These are phyloP conservation scores for Cystoisospora suis DNA, from an alignment of 169 alveolate species.

Conservation along the genomic window DNA sequence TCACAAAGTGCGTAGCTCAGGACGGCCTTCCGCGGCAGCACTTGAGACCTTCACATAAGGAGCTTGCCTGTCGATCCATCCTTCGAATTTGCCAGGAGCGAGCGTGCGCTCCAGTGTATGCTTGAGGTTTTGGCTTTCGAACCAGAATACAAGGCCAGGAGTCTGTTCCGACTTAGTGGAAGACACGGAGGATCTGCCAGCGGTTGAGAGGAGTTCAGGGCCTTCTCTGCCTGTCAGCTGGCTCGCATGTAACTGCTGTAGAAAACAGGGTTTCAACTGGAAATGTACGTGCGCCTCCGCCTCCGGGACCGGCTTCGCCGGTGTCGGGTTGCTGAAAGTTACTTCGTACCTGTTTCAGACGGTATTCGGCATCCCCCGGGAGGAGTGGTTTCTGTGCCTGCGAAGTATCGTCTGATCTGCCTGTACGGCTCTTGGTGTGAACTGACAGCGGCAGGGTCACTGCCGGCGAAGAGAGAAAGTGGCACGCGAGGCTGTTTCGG, in stretches of 20 bases:
- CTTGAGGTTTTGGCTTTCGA: constrained; percentile 40
- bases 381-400: too few relatives aligned
- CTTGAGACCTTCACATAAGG: too few relatives aligned
- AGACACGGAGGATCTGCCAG: neutral
- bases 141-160: constrained; percentile 26
- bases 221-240: neutral
- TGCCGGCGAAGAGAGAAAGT: too few relatives aligned
- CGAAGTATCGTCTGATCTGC: too few relatives aligned
- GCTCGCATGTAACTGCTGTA: neutral
- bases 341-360: constrained; percentile 36
- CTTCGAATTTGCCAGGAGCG: constrained; percentile 39
- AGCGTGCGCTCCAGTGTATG: constrained; percentile 50
- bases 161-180: neutral
- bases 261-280: neutral
- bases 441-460: too few relatives aligned
- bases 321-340: constrained; percentile 61
- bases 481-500: too few relatives aligned
- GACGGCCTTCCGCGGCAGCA: too few relatives aligned
- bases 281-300: constrained; percentile 65
- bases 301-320: constrained; percentile 61
- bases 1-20: too few relatives aligned
- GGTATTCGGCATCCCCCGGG: neutral
- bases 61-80: constrained; percentile 60
- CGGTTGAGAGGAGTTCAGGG: neutral
- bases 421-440: too few relatives aligned